phyloP scores from a whole-genome alignment of 2,329 filamentous ascomycete genomes.

The Sclerotinia borealis region DNA sequence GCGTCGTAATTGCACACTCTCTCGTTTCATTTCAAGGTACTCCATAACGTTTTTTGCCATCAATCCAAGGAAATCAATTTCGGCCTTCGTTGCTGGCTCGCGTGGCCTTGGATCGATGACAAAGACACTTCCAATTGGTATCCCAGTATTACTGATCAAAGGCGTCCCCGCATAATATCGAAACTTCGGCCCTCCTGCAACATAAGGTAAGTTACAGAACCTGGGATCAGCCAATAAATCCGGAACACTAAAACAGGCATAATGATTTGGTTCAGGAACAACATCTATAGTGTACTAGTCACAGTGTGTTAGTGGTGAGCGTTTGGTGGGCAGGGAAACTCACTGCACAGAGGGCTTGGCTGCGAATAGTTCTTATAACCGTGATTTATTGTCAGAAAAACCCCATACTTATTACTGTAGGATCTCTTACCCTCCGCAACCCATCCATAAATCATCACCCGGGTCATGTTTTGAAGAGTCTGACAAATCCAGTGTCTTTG shows the following conservation, averaged over 20 bases:
- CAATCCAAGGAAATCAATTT: slow-evolving; percentile 48
- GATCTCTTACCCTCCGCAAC: slow-evolving; percentile 13
- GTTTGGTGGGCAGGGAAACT: not conserved
- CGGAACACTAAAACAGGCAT: slow-evolving; percentile 16
- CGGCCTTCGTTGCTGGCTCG: slow-evolving; percentile 37
- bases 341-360: slow-evolving; percentile 15
- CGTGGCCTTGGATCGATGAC: slow-evolving; percentile 51
- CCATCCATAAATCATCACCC: slow-evolving; percentile 14
- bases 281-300: slow-evolving; percentile 15
- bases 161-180: slow-evolving; percentile 18
- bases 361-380: slow-evolving; percentile 8
- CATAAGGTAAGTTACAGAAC: slow-evolving; percentile 17
- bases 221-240: slow-evolving; percentile 12
- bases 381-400: not conserved
- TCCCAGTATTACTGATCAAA: slow-evolving; percentile 9
- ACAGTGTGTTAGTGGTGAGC: not conserved
- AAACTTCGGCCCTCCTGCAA: slow-evolving; percentile 13
- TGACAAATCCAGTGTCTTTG: slow-evolving; percentile 34
- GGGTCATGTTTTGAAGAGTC: slow-evolving; percentile 13
- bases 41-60: slow-evolving; percentile 50
- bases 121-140: slow-evolving; percentile 49
- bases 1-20: slow-evolving; percentile 43
- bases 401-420: not conserved
- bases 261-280: slow-evolving; percentile 3
- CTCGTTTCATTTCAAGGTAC: slow-evolving; percentile 51